Base-by-base conservation (phyloP, 2,329 filamentous ascomycete species). In the Aspergillus caelatus region DNA sequence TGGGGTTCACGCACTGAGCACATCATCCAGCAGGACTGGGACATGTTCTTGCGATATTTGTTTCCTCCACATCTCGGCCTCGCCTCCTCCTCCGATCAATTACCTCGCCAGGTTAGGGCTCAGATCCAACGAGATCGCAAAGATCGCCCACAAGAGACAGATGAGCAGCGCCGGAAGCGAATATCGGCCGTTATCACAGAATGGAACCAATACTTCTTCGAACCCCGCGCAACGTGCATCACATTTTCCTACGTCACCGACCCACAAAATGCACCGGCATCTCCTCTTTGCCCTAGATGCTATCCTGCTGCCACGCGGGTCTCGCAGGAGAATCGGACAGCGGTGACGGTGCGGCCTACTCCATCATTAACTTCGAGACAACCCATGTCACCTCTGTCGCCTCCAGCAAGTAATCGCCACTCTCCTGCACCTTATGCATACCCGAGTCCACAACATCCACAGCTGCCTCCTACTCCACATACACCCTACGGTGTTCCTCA, bases 131-230 rank as follows among this genome's bases (percentile, higher is more conserved):
- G 77, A 30, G 77, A 80, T 63, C 74, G 77, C 34, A 81, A 80
- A 60, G 78, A 80, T 63, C 72, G 78, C 2, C 73, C 77, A 3
- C 78, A 80, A 57, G 78, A 81, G 64, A 76, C 77, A 1, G 78
- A 79, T 56, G 76, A 78, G 30, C 72, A 80, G 61, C 75, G 79
- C n/a, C 69, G 64, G 56, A 68, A 70, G 21, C 76, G 78, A 21
- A 76, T 81, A 36, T 62, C 73, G 11, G 75, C 78, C 3, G 79
- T 81, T 16, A 71, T 80, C 45, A 70, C 70, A 6, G 80, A 82
- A 66, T 82, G 80, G 80, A 81, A 82, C 62, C 69, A 75, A 53
- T 73, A 71, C 43, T 81, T 81, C 57, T 82, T 82, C 55, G 71
- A 70, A 16, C 75, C 72, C 10, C 76, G 79, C 48, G 75, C 71